Evolutionary conservation across 371 early-diverging fungal species (phyloP).

Genomic region (Lichtheimia hyalospora): DNA sequence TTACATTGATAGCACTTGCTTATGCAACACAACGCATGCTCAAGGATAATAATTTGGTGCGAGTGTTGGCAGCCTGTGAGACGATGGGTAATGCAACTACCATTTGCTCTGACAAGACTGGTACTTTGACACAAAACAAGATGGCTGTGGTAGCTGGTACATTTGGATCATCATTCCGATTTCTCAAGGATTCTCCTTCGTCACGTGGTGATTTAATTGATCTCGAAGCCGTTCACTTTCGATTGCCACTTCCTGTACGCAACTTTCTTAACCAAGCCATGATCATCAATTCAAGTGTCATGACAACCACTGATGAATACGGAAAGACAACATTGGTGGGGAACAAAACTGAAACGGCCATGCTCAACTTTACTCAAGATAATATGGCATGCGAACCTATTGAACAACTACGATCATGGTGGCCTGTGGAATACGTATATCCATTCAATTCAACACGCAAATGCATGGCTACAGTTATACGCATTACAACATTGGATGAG

Average conservation of each 20-base stretch:
- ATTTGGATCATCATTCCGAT: conserved; percentile 49
- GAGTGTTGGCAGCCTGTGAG: conserved; percentile 88
- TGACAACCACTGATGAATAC: conserved; percentile 57
- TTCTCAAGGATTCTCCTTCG: conserved; percentile 37
- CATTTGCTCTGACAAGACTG: conserved; percentile 91
- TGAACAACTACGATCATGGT: conserved; percentile 43
- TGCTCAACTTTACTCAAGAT: conserved; percentile 64
- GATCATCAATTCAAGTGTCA: conserved; percentile 80
- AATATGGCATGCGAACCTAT: conserved; percentile 45
- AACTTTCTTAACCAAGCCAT: conserved; percentile 64
- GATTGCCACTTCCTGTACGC: conserved; percentile 41
- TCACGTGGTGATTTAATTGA: conserved; percentile 39
- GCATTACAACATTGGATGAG: conserved; percentile 30
- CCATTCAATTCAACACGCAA: conserved; percentile 87
- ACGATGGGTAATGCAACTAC: conserved; percentile 94
- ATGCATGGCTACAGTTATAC: conserved; percentile 81
- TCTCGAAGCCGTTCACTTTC: conserved; percentile 24
- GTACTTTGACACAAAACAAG: conserved; percentile 86
- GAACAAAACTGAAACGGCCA: conserved; percentile 86
- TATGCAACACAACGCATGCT: conserved; percentile 85
- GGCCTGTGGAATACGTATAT: conserved; percentile 58
- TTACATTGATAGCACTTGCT: conserved; percentile 59
- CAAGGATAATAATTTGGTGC: conserved; percentile 89
- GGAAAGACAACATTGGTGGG: conserved; percentile 61
- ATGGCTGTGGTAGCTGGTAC: conserved; percentile 86